These are phyloP conservation scores for Aureobasidium subglaciale DNA, from an alignment of 2,329 filamentous ascomycete genomes.

Conservation along the genomic window DNA sequence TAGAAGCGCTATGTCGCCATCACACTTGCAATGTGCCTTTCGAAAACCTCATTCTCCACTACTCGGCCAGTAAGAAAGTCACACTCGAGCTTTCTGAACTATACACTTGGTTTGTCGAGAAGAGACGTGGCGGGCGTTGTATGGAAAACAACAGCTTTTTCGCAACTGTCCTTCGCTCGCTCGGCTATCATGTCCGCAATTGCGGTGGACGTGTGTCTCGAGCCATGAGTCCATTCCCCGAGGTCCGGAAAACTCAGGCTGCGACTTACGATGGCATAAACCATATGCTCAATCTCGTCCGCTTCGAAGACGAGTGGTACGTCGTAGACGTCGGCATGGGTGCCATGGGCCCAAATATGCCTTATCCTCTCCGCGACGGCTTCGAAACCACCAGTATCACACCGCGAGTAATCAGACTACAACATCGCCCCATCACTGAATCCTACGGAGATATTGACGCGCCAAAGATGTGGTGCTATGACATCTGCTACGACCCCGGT, in stretches of 20 bases:
- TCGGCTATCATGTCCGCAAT: constrained; percentile 43
- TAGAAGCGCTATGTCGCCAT: constrained; percentile 14
- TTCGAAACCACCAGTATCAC: neutral
- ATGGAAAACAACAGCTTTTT: constrained; percentile 54
- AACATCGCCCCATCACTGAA: neutral
- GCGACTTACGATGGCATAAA: neutral
- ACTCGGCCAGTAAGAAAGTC: constrained; percentile 42
- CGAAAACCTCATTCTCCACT: constrained; percentile 51
- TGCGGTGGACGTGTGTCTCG: constrained; percentile 32
- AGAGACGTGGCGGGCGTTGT: constrained; percentile 50
- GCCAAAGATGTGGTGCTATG: constrained; percentile 48
- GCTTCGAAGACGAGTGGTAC: constrained; percentile 20
- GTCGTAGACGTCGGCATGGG: constrained; percentile 17
- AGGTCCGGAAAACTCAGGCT: constrained; percentile 12
- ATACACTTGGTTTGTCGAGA: constrained; percentile 44
- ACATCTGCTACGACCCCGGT: constrained; percentile 45
- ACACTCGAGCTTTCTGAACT: constrained; percentile 43
- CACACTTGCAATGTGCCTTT: constrained; percentile 47
- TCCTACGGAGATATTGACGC: neutral
- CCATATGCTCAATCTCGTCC: neutral
- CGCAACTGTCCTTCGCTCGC: constrained; percentile 41
- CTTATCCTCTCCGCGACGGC: neutral
- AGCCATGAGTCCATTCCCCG: constrained; percentile 21
- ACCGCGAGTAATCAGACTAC: neutral
- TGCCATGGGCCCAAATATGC: neutral